Evolutionary conservation across 1,284 basidiomycete species (phyloP).

Genomic region (Naganishia albida): DNA sequence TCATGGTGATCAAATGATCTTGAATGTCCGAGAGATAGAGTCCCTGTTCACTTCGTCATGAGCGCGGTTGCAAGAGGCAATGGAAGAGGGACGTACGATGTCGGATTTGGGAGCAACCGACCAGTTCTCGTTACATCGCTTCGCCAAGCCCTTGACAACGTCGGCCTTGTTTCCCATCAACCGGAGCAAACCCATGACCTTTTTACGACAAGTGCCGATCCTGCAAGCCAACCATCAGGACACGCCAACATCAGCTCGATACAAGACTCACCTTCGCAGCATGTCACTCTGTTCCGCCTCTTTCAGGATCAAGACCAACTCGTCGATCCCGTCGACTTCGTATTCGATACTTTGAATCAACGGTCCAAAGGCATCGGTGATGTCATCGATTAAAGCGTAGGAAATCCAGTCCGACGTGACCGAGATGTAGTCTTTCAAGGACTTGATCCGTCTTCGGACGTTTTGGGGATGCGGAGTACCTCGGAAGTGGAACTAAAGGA

Average conservation of each 20-base stretch:
- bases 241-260: slow-evolving; percentile 6
- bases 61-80: not conserved
- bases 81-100: slow-evolving; percentile 66
- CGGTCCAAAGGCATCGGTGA: slow-evolving; percentile 98
- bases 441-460: slow-evolving; percentile 96
- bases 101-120: slow-evolving; percentile 95
- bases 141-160: slow-evolving; percentile 97
- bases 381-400: slow-evolving; percentile 98
- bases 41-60: slow-evolving; percentile 61
- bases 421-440: slow-evolving; percentile 98
- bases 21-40: slow-evolving; percentile 92
- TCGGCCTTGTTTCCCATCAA: slow-evolving; percentile 99
- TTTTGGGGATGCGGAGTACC: slow-evolving; percentile 97
- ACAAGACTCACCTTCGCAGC: slow-evolving; percentile 61
- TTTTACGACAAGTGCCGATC: slow-evolving; percentile 97
- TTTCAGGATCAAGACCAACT: slow-evolving; percentile 94
- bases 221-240: slow-evolving; percentile 51
- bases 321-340: slow-evolving; percentile 98
- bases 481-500: slow-evolving; percentile 88
- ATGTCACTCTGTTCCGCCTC: slow-evolving; percentile 78
- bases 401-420: slow-evolving; percentile 99
- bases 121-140: slow-evolving; percentile 98
- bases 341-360: slow-evolving; percentile 99
- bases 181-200: slow-evolving; percentile 93
- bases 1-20: slow-evolving; percentile 99